Evolutionary conservation across 768 basidiomycete genomes (phyloP).

Genomic region (Macrolepiota dolichaula): DNA sequence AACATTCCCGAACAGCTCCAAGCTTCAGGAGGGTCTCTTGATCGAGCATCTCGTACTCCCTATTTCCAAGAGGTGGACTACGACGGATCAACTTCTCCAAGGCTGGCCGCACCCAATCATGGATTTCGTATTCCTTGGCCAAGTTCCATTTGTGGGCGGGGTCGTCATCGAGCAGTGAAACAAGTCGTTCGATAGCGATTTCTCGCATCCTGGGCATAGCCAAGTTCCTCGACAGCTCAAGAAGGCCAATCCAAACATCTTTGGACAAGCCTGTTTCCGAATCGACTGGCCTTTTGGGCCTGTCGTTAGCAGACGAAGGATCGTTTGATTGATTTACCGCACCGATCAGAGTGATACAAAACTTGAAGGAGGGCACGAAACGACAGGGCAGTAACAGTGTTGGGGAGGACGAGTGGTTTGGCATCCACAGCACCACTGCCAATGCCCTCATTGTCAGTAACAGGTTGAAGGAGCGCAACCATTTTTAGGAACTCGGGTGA

Average conservation of each 20-base stretch:
- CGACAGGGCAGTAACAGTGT: background rate
- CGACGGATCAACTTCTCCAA: background rate
- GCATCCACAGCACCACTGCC: background rate
- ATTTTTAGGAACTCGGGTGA: too few species aligned
- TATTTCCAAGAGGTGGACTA: background rate
- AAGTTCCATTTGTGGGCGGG: slow-evolving; percentile 27
- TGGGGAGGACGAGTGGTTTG: background rate
- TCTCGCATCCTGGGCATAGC: slow-evolving; percentile 26
- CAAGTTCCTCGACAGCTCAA: slow-evolving; percentile 39
- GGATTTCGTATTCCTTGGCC: slow-evolving; percentile 29
- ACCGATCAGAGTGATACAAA: slow-evolving; percentile 2
- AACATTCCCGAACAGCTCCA: background rate
- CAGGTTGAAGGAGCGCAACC: too few species aligned
- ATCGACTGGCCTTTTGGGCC: background rate
- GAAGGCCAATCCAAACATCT: slow-evolving; percentile 33
- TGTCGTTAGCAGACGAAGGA: background rate
- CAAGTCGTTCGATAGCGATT: slow-evolving; percentile 25
- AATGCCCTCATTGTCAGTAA: background rate
- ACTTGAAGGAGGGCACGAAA: slow-evolving; percentile 11
- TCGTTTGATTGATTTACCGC: background rate
- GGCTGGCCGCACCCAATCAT: slow-evolving; percentile 21
- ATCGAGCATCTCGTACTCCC: background rate
- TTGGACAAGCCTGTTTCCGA: background rate
- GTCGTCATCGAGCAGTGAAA: slow-evolving; percentile 11
- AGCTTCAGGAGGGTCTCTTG: background rate